phyloP scores from a whole-genome alignment of 169 alveolate species.

The Plasmodium yoelii region DNA sequence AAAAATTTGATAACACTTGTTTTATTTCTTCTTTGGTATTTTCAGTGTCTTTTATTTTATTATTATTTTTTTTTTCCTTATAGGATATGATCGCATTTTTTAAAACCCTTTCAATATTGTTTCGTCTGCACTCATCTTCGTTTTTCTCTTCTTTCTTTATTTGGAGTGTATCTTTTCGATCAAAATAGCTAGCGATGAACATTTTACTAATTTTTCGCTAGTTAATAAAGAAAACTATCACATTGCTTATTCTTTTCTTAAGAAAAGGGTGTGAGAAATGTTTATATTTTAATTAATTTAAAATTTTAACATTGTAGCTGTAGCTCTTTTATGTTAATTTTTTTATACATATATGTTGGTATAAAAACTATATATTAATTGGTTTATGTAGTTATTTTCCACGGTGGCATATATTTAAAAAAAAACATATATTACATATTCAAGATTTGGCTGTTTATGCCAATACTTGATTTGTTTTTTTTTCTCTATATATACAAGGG shows the following conservation, averaged over 20 bases:
- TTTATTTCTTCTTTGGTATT: constrained; percentile 34
- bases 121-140: constrained; percentile 8
- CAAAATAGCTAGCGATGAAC: constrained; percentile 44
- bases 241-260: not conserved
- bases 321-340: no score
- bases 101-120: constrained; percentile 32
- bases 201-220: not conserved
- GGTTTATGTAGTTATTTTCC: no score
- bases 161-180: constrained; percentile 8
- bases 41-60: not conserved
- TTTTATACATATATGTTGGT: no score
- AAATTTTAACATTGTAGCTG: no score
- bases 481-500: no score
- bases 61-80: constrained; percentile 16
- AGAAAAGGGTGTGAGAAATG: not conserved
- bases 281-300: no score
- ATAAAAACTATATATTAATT: no score
- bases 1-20: constrained; percentile 20
- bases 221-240: no score
- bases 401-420: no score
- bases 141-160: constrained; percentile 9
- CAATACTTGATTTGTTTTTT: no score
- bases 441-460: no score
- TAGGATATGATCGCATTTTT: constrained; percentile 14
- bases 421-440: no score